These are phyloP conservation scores for Phytophthora chlamydospora DNA, from an alignment of 352 stramenopile species.

Conservation along the genomic window DNA sequence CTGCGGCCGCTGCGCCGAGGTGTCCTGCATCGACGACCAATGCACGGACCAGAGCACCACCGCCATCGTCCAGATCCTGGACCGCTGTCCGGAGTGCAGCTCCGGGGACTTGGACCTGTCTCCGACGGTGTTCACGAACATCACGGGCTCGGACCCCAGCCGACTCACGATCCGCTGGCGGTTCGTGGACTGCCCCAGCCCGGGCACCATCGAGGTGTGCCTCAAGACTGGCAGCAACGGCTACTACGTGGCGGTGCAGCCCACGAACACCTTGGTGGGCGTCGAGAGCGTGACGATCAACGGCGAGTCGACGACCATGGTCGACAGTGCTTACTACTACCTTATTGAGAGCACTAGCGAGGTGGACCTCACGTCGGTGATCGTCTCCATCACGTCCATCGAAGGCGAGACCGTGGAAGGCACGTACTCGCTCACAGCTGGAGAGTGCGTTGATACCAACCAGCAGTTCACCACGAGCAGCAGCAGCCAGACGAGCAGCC, in stretches of 20 bases:
- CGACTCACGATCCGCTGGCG: slow-evolving; percentile 59
- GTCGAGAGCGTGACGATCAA: slow-evolving; percentile 65
- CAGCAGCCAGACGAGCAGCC: slow-evolving; percentile 24
- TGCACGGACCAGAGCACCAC: slow-evolving; percentile 49
- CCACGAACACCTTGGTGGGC: slow-evolving; percentile 51
- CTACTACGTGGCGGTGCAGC: slow-evolving; percentile 62
- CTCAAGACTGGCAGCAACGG: slow-evolving; percentile 66
- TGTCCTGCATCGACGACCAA: slow-evolving; percentile 54
- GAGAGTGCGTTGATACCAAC: slow-evolving; percentile 46
- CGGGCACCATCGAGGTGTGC: slow-evolving; percentile 61
- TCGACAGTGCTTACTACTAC: slow-evolving; percentile 72
- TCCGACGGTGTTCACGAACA: slow-evolving; percentile 61
- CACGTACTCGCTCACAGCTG: slow-evolving; percentile 55
- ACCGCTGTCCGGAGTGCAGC: slow-evolving; percentile 72
- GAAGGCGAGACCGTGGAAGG: slow-evolving; percentile 52
- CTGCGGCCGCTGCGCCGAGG: slow-evolving; percentile 59
- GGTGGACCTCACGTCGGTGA: slow-evolving; percentile 40
- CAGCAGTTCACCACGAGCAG: slow-evolving; percentile 45
- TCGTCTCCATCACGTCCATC: slow-evolving; percentile 56
- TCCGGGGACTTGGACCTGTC: slow-evolving; percentile 70
- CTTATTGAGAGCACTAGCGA: slow-evolving; percentile 38
- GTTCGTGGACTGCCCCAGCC: slow-evolving; percentile 63
- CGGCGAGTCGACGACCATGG: slow-evolving; percentile 53
- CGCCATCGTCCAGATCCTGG: slow-evolving; percentile 63
- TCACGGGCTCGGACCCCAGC: slow-evolving; percentile 62